Percentiles rank a stretch among this genome's conserved stretches.
Evolutionary conservation across 2,329 filamentous ascomycete genomes (phyloP).

Genomic region (Rhynchosporium graminicola): DNA sequence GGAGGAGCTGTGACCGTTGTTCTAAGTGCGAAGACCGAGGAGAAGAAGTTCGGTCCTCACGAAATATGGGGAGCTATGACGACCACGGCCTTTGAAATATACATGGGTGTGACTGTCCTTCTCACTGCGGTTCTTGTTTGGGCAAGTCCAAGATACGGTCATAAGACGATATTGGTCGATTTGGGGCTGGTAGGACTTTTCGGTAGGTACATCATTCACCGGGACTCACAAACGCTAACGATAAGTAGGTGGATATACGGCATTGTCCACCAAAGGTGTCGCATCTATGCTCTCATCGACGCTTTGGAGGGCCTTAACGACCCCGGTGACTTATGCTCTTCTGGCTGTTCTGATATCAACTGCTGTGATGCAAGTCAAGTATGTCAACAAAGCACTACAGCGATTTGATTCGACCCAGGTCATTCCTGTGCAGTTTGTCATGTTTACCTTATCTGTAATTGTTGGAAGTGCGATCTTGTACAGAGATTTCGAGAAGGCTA

Average conservation of each 20-base stretch:
- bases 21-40: slow-evolving; percentile 83
- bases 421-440: slow-evolving; percentile 95
- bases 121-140: slow-evolving; percentile 79
- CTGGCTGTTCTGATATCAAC: slow-evolving; percentile 76
- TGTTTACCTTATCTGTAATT: slow-evolving; percentile 95
- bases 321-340: slow-evolving; percentile 89
- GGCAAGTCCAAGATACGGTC: slow-evolving; percentile 81
- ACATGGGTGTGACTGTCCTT: slow-evolving; percentile 72
- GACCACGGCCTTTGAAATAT: slow-evolving; percentile 86
- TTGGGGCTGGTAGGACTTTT: slow-evolving; percentile 91
- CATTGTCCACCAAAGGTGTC: slow-evolving; percentile 91
- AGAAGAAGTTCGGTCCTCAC: slow-evolving; percentile 86
- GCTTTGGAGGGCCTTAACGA: slow-evolving; percentile 84
- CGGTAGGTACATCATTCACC: slow-evolving; percentile 55
- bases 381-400: slow-evolving; percentile 87
- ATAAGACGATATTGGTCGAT: slow-evolving; percentile 85
- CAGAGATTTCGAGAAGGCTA: slow-evolving; percentile 88
- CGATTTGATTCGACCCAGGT: slow-evolving; percentile 97
- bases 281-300: slow-evolving; percentile 93
- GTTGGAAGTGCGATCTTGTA: slow-evolving; percentile 91
- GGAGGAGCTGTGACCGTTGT: slow-evolving; percentile 90
- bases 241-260: slow-evolving; percentile 83
- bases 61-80: slow-evolving; percentile 90
- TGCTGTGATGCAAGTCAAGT: slow-evolving; percentile 95
- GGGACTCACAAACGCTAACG: slow-evolving; percentile 13